Evolutionary conservation across 2,329 filamentous ascomycete genomes (phyloP), one percentile per base, ranked within the genome.

Genomic region (Xylariales sp.): DNA sequence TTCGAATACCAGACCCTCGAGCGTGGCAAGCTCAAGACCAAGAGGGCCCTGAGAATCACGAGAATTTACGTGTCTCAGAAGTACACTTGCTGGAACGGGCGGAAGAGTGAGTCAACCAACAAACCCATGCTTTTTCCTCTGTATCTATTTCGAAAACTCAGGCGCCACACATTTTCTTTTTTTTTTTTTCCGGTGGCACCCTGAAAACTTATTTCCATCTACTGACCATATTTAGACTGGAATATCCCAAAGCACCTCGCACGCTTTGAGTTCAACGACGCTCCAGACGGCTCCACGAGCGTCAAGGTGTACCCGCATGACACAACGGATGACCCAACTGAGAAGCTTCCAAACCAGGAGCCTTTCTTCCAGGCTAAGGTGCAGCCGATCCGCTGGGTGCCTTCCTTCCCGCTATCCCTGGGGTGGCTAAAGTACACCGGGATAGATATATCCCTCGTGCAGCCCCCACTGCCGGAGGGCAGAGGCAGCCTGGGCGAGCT

Each of bases 221-320:
- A n/a, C n/a, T n/a, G n/a, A n/a, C 14, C 34, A n/a, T 13, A 40
- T 38, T 30, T 30, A 72, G 69, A 75, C 43, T 77, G 72, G 72
- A 75, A 74, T 47, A 67, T 73, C 20, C 72, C 73, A 11, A 77
- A 77, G 46, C 71, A 76, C 40, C 62, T 76, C 12, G 74, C 74
- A 24, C 57, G 57, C 10, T 77, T 77, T 48, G 61, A 63, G 12
- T 77, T 69, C 62, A 52, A 55, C 12, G 48, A 60, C 14, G 44
- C 57, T 23, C 41, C 58, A 5, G 53, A 64, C 41, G 60, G 59
- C 21, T 55, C 60, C 20, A 61, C 58, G 14, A 56, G 52, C 6
- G 61, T 74, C 41, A 58, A 65, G 27, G 66, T 76, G 20, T 70
- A 59, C 46, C 69, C 70, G 3, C 55, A 67, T 42, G 66, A 71